A percentile compares a stretch with the other conserved stretches of the same genome.
Conservation (phyloP, 345 rosid genomes). For the Moringa oleifera region DNA sequence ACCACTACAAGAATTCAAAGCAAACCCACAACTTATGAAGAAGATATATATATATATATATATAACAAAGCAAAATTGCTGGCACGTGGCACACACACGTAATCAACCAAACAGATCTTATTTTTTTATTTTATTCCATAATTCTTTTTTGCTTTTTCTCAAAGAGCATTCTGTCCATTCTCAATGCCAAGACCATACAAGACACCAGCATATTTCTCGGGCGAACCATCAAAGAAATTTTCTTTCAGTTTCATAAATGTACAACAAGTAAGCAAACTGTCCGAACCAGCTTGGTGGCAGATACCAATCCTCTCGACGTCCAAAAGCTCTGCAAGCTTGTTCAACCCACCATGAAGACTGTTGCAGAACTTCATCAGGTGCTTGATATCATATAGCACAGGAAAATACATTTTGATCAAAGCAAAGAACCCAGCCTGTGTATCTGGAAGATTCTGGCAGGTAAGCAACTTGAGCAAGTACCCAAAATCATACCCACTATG, state of each 20-base stretch:
- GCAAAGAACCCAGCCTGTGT: constrained; percentile 42
- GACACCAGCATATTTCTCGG: constrained; percentile 64
- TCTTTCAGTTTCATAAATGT: constrained; percentile 70
- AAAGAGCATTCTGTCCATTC: constrained; percentile 43
- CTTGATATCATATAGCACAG: constrained; percentile 58
- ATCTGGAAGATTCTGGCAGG: constrained; percentile 52
- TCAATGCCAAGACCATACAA: constrained; percentile 74
- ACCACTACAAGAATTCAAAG: no score
- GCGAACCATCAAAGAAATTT: constrained; percentile 52
- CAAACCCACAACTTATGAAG: no score
- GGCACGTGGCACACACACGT: neutral
- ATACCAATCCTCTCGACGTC: constrained; percentile 65
- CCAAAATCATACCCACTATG: constrained; percentile 83
- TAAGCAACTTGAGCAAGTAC: constrained; percentile 65
- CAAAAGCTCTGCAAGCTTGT: constrained; percentile 64
- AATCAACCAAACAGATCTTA: constrained; percentile 8
- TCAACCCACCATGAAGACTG: constrained; percentile 74
- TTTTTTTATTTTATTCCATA: constrained; percentile 6
- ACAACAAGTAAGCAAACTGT: constrained; percentile 73
- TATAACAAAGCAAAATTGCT: no score
- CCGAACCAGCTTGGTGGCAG: constrained; percentile 82
- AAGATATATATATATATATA: no score
- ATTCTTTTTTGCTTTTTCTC: constrained; percentile 15
- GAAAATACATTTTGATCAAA: constrained; percentile 52
- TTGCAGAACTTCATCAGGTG: constrained; percentile 69